Conservation (phyloP, 179 eudicot species). For the Gypsophila paniculata region DNA sequence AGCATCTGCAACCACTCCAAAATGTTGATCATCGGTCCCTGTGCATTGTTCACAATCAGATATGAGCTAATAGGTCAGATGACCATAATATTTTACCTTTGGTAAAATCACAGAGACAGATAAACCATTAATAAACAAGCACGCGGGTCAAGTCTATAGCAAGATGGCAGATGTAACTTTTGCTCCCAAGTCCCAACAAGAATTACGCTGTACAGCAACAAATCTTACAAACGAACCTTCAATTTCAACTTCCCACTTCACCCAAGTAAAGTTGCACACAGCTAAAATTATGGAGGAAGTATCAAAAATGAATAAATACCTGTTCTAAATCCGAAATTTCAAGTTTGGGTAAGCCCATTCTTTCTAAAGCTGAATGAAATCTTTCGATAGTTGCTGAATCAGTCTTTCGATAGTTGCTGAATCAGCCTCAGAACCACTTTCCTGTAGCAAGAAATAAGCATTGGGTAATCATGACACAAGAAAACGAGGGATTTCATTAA, state of each 20-base stretch:
- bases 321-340: constrained; percentile 41
- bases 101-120: neutral
- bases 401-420: constrained; percentile 28
- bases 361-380: constrained; percentile 34
- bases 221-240: neutral
- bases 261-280: neutral
- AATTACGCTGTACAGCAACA: neutral
- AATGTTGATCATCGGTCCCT: constrained; percentile 41
- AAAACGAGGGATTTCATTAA: neutral
- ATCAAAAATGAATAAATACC: constrained; percentile 22
- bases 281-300: neutral
- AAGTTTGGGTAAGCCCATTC: constrained; percentile 40
- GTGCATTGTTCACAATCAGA: constrained; percentile 12
- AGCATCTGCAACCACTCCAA: constrained; percentile 39
- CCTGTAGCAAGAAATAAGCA: constrained; percentile 22
- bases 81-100: neutral
- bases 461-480: neutral
- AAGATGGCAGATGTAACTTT: neutral
- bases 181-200: constrained; percentile 1
- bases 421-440: constrained; percentile 23
- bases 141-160: neutral
- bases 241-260: neutral
- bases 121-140: constrained; percentile 1
- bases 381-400: constrained; percentile 25
- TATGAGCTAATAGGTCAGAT: neutral